Percentiles rank a stretch among this genome's conserved stretches.
These are phyloP conservation scores for Fraxinus sp. DNA, from an alignment of 305 asterid species.

Conservation along the genomic window DNA sequence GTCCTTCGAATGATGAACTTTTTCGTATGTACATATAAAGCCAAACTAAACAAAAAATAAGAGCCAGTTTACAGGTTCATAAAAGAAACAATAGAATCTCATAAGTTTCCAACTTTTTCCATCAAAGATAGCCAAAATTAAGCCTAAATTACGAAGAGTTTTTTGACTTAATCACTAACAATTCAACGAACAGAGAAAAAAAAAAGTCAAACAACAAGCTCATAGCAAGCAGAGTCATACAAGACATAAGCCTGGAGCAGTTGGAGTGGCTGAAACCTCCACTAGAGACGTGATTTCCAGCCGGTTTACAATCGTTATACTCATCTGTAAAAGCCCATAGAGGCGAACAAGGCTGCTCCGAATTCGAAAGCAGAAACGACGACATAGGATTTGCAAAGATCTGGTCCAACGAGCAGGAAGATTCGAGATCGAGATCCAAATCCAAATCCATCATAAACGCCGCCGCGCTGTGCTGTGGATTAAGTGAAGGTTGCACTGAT, in stretches of 20 bases:
- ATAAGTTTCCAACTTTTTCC: neutral
- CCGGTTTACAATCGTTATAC: slow-evolving; percentile 36
- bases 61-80: neutral
- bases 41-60: neutral
- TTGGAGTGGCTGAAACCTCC: slow-evolving; percentile 43
- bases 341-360: slow-evolving; percentile 77
- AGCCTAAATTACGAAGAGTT: neutral
- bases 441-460: slow-evolving; percentile 43
- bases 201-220: neutral
- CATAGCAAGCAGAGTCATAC: slow-evolving; percentile 36
- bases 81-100: neutral
- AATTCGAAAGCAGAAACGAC: slow-evolving; percentile 42
- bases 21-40: neutral
- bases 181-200: neutral
- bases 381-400: slow-evolving; percentile 48
- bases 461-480: slow-evolving; percentile 3
- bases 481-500: neutral
- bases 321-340: slow-evolving; percentile 80
- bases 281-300: slow-evolving; percentile 21
- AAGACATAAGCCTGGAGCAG: slow-evolving; percentile 48
- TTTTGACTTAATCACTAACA: neutral
- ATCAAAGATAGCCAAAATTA: neutral
- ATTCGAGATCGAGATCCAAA: slow-evolving; percentile 29
- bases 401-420: slow-evolving; percentile 78
- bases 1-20: neutral